phyloP scores from a whole-genome alignment of 768 basidiomycete genomes.

The Podaxis sp. region DNA sequence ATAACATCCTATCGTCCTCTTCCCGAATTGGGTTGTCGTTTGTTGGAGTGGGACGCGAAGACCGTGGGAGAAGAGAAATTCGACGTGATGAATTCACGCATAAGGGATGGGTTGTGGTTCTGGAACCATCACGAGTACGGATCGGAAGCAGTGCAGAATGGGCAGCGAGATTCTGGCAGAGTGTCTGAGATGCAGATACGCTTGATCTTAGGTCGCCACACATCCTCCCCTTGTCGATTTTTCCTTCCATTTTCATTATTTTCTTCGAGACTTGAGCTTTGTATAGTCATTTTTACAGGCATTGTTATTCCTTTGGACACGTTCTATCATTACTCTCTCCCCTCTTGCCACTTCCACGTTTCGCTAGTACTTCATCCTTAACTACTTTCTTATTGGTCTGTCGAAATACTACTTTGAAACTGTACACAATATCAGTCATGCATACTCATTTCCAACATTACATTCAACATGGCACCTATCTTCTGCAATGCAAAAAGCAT shows the following conservation, averaged over 20 bases:
- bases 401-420: neutral
- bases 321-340: neutral
- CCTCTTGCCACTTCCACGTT: neutral
- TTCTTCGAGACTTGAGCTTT: neutral
- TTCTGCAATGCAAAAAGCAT: neutral
- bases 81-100: neutral
- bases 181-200: neutral
- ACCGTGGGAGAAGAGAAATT: neutral
- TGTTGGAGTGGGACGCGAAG: slow-evolving; percentile 2
- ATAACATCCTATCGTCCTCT: neutral
- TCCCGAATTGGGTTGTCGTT: slow-evolving; percentile 3
- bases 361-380: neutral
- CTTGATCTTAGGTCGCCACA: neutral
- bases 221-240: neutral
- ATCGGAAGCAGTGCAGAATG: neutral
- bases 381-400: neutral
- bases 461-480: neutral
- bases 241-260: neutral
- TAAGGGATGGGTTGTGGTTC: neutral
- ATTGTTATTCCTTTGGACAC: neutral
- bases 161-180: neutral
- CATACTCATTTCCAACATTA: neutral
- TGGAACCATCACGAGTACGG: neutral
- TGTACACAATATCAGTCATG: neutral
- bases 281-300: neutral